A percentile compares a stretch with the other conserved stretches of the same genome.
Conservation (phyloP, 1,284 basidiomycete genomes). For the Caloboletus firmus region DNA sequence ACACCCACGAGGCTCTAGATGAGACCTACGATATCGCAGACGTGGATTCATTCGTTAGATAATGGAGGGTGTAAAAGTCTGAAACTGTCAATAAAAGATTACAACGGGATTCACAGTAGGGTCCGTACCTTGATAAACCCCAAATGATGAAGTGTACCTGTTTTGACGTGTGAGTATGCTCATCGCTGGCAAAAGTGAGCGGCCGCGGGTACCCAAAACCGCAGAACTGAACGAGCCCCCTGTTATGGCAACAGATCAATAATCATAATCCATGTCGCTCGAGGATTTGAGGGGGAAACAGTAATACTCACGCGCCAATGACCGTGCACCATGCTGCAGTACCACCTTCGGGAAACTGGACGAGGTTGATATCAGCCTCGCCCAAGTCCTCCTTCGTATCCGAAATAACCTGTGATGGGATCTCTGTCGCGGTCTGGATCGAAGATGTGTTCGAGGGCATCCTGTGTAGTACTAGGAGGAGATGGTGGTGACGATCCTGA, state of each 20-base stretch:
- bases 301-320: conserved; percentile 22
- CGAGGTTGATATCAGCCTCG: background rate
- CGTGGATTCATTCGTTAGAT: conserved; percentile 31
- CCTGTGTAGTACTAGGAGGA: background rate
- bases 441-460: conserved; percentile 12
- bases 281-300: background rate
- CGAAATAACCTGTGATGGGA: background rate
- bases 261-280: background rate
- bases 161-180: background rate
- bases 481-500: background rate
- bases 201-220: conserved; percentile 23
- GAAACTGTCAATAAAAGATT: background rate
- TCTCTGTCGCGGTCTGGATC: background rate
- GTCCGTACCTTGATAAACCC: conserved; percentile 34
- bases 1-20: background rate
- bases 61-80: conserved; percentile 34
- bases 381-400: background rate
- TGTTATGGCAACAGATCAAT: conserved; percentile 3
- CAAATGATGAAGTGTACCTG: conserved; percentile 30
- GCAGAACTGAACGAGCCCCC: conserved; percentile 26
- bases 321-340: conserved; percentile 27
- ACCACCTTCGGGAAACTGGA: conserved; percentile 32
- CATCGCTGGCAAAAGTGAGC: background rate
- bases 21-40: conserved; percentile 33
- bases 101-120: background rate